phyloP scores from a whole-genome alignment of 176 grass and related monocot species.

The Cenchrus americanus region DNA sequence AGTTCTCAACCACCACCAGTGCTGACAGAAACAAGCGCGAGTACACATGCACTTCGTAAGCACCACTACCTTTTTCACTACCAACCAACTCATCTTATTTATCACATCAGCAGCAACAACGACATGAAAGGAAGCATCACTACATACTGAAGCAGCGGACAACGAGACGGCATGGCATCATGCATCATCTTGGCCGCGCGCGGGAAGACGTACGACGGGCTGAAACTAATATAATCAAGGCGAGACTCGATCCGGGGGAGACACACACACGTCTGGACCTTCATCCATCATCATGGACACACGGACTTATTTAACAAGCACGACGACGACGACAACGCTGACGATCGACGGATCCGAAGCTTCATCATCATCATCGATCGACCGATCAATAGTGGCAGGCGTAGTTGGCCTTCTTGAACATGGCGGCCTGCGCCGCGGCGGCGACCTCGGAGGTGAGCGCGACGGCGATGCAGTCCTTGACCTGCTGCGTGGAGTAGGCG shows the following conservation, averaged over 20 bases:
- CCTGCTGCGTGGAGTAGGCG: conserved; percentile 64
- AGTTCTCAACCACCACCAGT: background rate
- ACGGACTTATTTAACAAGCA: conserved; percentile 34
- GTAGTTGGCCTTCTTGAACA: conserved; percentile 82
- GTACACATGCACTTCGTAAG: background rate
- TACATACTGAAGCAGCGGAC: conserved; percentile 2
- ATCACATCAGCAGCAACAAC: background rate
- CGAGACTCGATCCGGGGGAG: too few relatives aligned
- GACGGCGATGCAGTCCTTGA: conserved; percentile 57
- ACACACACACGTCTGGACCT: background rate
- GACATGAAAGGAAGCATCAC: conserved; percentile 17
- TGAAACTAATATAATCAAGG: background rate
- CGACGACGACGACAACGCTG: background rate
- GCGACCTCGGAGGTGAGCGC: conserved; percentile 59
- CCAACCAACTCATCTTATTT: background rate
- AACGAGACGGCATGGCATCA: conserved; percentile 33
- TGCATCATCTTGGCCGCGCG: background rate
- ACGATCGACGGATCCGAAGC: background rate
- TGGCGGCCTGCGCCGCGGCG: conserved; percentile 64
- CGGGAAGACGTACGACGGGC: background rate
- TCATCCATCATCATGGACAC: background rate
- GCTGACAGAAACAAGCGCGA: background rate
- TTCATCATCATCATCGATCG: background rate
- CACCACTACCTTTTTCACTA: background rate
- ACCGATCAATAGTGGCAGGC: conserved; percentile 53